Evolutionary conservation across 75 land plant species (phyloP), one percentile per base, ranked within the genome.

Genomic region (Isoetes taiwanensis): DNA sequence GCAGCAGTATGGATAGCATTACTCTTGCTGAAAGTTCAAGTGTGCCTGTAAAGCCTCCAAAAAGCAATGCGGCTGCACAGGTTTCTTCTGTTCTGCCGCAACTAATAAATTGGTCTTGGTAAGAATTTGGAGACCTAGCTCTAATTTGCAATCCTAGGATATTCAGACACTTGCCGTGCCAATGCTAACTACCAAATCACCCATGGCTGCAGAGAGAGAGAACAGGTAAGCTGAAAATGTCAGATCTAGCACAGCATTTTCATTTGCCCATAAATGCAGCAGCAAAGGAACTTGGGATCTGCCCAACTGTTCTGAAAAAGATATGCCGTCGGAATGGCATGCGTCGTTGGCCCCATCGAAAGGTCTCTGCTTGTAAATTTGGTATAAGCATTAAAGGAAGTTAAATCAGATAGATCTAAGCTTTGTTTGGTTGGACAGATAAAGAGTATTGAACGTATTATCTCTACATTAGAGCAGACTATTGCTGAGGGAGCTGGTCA

Each of bases 241-340:
- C 66, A 8, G 88, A 83, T 37, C 58, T 86, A 40, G 70, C 58
- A 9, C 54, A 62, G 5, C 82, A 75, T 54, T 77, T 86, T 30
- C 79, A 86, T 57, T 70, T 86, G 35, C 89, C 93, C 8, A 80
- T 86, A 12, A 73, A 65, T 43, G 84, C 77, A 28, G 93, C 84
- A 12, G 83, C 93, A 5, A 75, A 63, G 69, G 67, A 73, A 41
- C 62, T 86, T 56, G 64, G 68, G 2, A 62, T 83, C 23, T 86
- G 93, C 29, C 74, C 81, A 6, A 83, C 93, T 34, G 93, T 81
- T 23, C 39, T 86, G 57, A 86, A 86, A 54, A 83, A 83, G 65
- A 78, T 83, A 20, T 83, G 93, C 43, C 76, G 88, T 9, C 66
- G 66, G 35, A 48, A 78, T 62, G 84, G 84, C 14, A 41, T 86